Base-by-base conservation (phyloP, 73 alveolate species). In the Durusdinium trenchii region DNA sequence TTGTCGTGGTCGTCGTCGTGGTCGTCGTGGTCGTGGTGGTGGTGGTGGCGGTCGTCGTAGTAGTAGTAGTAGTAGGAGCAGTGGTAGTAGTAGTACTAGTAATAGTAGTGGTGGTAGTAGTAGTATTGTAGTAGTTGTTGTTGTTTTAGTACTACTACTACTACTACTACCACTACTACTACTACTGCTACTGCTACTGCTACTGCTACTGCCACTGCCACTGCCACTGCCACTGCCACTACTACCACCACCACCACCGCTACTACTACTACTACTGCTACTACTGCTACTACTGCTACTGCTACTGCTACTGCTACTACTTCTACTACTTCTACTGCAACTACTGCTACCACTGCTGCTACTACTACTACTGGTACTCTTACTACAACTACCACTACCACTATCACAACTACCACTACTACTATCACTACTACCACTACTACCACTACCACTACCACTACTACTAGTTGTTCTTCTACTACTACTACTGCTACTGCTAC, bases 171-270 rank as follows among this genome's bases (percentile, higher is more conserved):
- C 7, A 69, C 83, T 18, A 69, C 83, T 18, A 69, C 83, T 18
- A 69, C 83, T 69, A 69, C 83, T 69, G 28, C 83, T 69, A 69
- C 83, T 69, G 28, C 83, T 69, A 69, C 83, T 69, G 28, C 83
- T 69, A 69, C 83, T 69, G 28, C 83, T 69, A 69, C 83, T 69
- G 28, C 83, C 28, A 69, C 83, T 69, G 28, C 83, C 28, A 69
- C 83, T 69, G 28, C 83, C 28, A 69, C 83, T 69, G 28, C 83
- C 28, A 69, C 83, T 69, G 28, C 83, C 28, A 69, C 83, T 69
- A 69, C 83, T 69, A 69, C 83, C 28, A 69, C 83, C 28, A 69
- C 83, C 28, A 69, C 83, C 28, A 69, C 83, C 28, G 28, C 48
- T 26, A 26, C 83, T 69, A 69, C 83, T 69, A 69, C 45, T 26